phyloP scores from a whole-genome alignment of 1,284 basidiomycete genomes.

The Tranzscheliella williamsii region DNA sequence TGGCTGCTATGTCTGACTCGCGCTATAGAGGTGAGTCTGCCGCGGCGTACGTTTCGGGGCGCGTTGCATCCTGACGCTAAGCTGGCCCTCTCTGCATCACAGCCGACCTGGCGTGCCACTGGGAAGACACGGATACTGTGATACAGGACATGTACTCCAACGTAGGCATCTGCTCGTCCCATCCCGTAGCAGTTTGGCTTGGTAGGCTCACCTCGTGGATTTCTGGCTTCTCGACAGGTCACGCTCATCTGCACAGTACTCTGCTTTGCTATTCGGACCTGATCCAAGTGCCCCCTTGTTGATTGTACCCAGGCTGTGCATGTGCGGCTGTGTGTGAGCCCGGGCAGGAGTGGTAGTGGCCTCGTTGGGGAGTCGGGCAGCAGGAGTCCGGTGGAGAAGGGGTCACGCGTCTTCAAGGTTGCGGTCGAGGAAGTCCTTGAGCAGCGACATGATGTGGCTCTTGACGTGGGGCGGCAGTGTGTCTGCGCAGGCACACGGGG shows the following conservation, averaged over 20 bases:
- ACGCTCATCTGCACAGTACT: slow-evolving; percentile 41
- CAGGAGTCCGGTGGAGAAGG: background rate
- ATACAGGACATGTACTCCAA: slow-evolving; percentile 44
- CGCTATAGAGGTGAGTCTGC: no score
- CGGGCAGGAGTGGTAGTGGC: no score
- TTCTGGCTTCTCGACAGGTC: no score
- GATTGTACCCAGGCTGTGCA: no score
- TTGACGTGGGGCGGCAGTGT: slow-evolving; percentile 37
- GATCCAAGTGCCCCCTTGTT: background rate
- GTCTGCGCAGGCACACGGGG: slow-evolving; percentile 8
- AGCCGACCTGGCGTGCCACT: slow-evolving; percentile 50
- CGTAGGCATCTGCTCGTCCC: slow-evolving; percentile 30
- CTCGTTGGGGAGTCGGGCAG: background rate
- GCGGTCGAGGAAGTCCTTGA: slow-evolving; percentile 38
- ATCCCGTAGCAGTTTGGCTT: no score
- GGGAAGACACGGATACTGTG: slow-evolving; percentile 47
- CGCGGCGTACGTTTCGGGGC: no score
- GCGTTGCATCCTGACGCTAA: no score
- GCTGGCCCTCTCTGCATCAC: no score
- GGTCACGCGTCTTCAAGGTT: slow-evolving; percentile 39
- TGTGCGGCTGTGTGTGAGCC: no score
- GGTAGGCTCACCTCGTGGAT: no score
- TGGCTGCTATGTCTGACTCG: no score
- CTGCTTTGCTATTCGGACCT: slow-evolving; percentile 41
- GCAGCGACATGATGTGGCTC: slow-evolving; percentile 25